Evolutionary conservation across 768 basidiomycete genomes (phyloP), one percentile per base, ranked within the genome.

Genomic region (Sutorius australiensis): DNA sequence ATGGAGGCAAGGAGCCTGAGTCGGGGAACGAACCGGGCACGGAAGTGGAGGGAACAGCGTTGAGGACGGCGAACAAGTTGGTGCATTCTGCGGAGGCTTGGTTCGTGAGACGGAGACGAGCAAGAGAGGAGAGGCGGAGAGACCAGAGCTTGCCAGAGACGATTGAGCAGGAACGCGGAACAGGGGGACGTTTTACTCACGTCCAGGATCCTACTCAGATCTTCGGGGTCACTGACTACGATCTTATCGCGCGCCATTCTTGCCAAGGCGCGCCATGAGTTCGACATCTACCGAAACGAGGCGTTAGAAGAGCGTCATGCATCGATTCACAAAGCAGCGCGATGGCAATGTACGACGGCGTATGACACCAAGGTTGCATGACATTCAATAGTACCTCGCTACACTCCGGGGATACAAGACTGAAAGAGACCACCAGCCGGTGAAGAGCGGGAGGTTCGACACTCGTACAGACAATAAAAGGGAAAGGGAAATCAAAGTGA

Each of bases 241-340:
- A 92, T 80, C 31, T 83, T 76, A 66, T 92, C 90, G 63, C 86
- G 79, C 32, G 90, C 89, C 87, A 91, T 89, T 57, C 74, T 79
- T n/a, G 90, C 90, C 50, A 92, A 63, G 1, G 90, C 82, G 48
- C 91, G 78, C 91, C 91, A 93, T 64, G 86, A 89, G 61, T 93
- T 92, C 37, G 87, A 83, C 86, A 90, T 90, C 90, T 92, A 60
- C 33, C 56, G 24, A 48, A 55, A 39, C 28, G 1, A 45, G 5
- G 30, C 3, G 47, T 62, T 13, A 69, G 61, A 62, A 60, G 9
- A 5, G 9, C 3, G 38, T 48, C 53, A 51, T 30, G 12, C 48
- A 16, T 6, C 36, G 8, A n/a, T 30, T 17, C 12, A 17, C 16
- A 16, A 24, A 45, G 30, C 17, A 48, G 27, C 11, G n/a, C 31